phyloP scores from a whole-genome alignment of 2,329 filamentous ascomycete species.

The Fusarium fracticaudum region DNA sequence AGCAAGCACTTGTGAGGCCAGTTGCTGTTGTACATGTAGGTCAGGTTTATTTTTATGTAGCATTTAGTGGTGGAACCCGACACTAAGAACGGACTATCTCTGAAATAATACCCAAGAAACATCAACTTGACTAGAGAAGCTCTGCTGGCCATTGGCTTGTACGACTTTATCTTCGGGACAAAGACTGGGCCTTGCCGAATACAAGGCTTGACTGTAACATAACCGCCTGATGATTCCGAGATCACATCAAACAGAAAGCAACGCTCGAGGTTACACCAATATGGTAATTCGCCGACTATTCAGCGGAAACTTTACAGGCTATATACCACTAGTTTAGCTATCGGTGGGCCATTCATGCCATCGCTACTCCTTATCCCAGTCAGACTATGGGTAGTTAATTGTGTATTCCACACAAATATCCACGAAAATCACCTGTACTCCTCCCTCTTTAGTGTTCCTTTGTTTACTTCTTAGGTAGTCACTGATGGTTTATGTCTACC shows the following conservation, averaged over 20 bases:
- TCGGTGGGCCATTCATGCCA: neutral
- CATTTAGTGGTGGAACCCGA: too few species aligned
- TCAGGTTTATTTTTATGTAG: too few species aligned
- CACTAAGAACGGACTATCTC: neutral
- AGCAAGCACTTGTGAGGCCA: too few species aligned
- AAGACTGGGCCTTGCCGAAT: neutral
- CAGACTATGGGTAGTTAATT: neutral
- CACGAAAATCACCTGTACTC: too few species aligned
- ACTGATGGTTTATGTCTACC: fast-evolving
- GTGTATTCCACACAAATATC: neutral
- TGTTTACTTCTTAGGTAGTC: fast-evolving
- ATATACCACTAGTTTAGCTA: too few species aligned
- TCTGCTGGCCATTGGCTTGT: fast-evolving
- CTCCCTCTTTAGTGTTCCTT: too few species aligned
- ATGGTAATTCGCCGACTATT: too few species aligned
- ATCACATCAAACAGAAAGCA: neutral
- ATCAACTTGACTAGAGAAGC: too few species aligned
- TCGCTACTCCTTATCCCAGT: neutral
- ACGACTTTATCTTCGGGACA: neutral
- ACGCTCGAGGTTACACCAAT: neutral
- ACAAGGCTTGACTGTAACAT: neutral
- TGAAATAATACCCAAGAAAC: neutral
- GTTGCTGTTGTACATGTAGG: too few species aligned
- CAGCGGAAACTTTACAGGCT: too few species aligned
- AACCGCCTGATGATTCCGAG: too few species aligned